These are phyloP conservation scores for Bipolaris sorokiniana DNA, from an alignment of 2,329 filamentous ascomycete species.

Conservation along the genomic window DNA sequence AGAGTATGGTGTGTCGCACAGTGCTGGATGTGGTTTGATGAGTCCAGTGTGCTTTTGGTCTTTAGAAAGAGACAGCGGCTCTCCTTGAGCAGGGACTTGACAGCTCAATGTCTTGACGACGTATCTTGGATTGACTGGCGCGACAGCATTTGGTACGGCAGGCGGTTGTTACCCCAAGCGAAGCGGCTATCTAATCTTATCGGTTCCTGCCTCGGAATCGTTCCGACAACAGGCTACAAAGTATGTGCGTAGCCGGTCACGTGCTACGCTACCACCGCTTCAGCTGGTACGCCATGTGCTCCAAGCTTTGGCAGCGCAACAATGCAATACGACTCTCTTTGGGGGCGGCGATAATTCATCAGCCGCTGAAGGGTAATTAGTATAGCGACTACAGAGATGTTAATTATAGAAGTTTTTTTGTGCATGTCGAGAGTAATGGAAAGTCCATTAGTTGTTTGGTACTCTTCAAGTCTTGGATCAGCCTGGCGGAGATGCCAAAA, in stretches of 20 bases:
- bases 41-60: background rate
- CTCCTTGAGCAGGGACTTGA: background rate
- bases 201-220: background rate
- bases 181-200: conserved; percentile 14
- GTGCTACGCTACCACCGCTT: background rate
- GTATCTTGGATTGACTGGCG: conserved; percentile 14
- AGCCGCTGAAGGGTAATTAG: background rate
- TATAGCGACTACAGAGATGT: background rate
- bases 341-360: background rate
- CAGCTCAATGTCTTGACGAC: background rate
- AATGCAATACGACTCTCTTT: background rate
- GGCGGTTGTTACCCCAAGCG: conserved; percentile 1
- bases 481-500: too few species aligned
- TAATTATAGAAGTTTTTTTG: background rate
- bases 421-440: conserved; percentile 12
- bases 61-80: background rate
- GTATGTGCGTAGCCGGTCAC: background rate
- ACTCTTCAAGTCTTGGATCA: too few species aligned
- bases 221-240: conserved; percentile 4
- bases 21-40: conserved; percentile 1
- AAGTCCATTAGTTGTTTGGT: too few species aligned
- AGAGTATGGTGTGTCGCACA: background rate
- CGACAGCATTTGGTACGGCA: conserved; percentile 7
- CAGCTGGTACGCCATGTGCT: background rate
- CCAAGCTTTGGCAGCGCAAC: background rate